Conservation (phyloP, 1,284 basidiomycete genomes). For the Golubevia pallescens region DNA sequence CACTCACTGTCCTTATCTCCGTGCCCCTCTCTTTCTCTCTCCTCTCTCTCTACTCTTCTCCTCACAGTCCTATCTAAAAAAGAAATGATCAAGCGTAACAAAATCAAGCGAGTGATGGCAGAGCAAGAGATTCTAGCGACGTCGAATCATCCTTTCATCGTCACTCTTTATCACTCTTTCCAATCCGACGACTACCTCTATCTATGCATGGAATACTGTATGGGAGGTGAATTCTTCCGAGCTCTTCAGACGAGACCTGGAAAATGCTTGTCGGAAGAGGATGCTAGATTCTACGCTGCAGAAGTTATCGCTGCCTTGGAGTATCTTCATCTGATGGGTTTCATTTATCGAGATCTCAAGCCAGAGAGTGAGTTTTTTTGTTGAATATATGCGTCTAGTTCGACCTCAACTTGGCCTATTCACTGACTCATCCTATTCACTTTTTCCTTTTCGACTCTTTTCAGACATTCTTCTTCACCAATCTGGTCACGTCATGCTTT, state of each 20-base stretch:
- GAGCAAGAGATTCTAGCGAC: conserved; percentile 59
- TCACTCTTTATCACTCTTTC: conserved; percentile 63
- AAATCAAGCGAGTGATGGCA: conserved; percentile 61
- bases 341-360: not conserved
- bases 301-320: not conserved
- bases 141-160: conserved; percentile 63
- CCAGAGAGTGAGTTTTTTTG: not conserved
- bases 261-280: not conserved
- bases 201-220: conserved; percentile 76
- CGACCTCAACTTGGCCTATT: not conserved
- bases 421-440: conserved; percentile 1
- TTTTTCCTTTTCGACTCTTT: not conserved
- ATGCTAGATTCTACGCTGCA: not conserved
- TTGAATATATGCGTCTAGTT: not conserved
- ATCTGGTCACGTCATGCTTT: conserved; percentile 61
- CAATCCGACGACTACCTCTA: conserved; percentile 62
- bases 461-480: conserved; percentile 56
- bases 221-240: conserved; percentile 99
- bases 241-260: not conserved
- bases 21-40: not conserved
- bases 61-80: conserved; percentile 51
- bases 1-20: not conserved
- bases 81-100: conserved; percentile 64
- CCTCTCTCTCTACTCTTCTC: not conserved
- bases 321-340: not conserved